These are phyloP conservation scores for Ophiorrhiza pumila DNA, from an alignment of 257 asterid species.

Conservation along the genomic window DNA sequence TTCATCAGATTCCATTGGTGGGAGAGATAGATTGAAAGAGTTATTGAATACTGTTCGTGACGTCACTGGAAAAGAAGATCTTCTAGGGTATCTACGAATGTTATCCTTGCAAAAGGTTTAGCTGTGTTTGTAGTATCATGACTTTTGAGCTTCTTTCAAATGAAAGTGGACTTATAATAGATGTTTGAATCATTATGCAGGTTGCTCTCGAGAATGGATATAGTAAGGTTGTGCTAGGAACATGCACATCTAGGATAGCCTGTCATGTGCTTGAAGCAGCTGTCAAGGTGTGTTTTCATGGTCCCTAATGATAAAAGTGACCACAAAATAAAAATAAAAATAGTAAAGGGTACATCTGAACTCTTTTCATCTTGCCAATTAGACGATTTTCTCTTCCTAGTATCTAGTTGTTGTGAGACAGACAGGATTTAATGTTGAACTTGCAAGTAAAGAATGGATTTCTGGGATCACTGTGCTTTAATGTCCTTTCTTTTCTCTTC, in stretches of 20 bases:
- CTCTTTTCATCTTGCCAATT: background rate
- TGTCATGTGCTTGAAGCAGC: conserved; percentile 95
- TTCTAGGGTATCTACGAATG: conserved; percentile 53
- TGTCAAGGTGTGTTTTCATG: conserved; percentile 57
- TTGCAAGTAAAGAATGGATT: background rate
- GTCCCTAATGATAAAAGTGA: background rate
- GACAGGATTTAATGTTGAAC: background rate
- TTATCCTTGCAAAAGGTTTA: conserved; percentile 72
- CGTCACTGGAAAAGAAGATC: conserved; percentile 77
- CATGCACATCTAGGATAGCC: conserved; percentile 80
- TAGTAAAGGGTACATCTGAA: background rate
- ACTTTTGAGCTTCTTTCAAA: conserved; percentile 8
- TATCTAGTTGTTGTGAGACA: background rate
- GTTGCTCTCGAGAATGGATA: conserved; percentile 77
- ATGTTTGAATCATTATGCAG: conserved; percentile 37
- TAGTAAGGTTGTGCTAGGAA: conserved; percentile 68
- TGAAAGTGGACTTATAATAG: conserved; percentile 11
- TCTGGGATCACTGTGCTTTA: no score
- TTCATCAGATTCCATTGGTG: conserved; percentile 42
- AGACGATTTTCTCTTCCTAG: background rate
- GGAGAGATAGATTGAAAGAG: conserved; percentile 45
- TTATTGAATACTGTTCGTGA: conserved; percentile 50
- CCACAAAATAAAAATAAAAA: background rate
- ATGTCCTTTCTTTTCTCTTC: conserved; percentile 17
- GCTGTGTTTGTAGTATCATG: conserved; percentile 12